Evolutionary conservation across 257 asterid genomes (phyloP), one percentile per base, ranked within the genome.

Genomic region (Euphrasia confusa): DNA sequence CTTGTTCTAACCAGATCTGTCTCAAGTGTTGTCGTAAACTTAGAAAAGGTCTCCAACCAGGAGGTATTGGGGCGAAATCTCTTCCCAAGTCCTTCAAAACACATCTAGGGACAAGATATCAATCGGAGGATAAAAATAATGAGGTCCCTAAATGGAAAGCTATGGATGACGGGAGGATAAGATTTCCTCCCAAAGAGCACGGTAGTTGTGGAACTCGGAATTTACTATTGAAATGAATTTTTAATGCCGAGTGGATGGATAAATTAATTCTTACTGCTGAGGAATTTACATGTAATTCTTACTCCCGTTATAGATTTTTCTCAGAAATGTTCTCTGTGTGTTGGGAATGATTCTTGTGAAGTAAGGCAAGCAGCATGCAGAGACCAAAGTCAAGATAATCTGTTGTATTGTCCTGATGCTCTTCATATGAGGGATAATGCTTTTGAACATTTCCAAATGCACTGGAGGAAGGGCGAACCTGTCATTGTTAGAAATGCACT

Each of bases 401-500:
- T 77, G 57, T 70, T 88, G 56, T 85, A 81, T 76, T 76, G 91
- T 74, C 95, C 96, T 58, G 65, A 71, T 80, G 95, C 82, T 72
- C 64, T 49, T 68, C 78, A 81, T 63, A 30, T 73, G 10, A 78
- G 57, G 40, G 81, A 80, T 37, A 35, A 63, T 18, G 92, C 67
- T 45, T 78, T 71, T 54, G 75, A 64, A 45, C 94, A 90, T 80
- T 84, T 89, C 65, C 24, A 21, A 21, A 21, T 21, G 24, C 24
- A 21, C 24, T 21, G 24, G 24, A 21, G 24, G 24, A 21, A 62
- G 65, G 95, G 96, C 14, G 96, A 88, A 71, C 96, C 96, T 18
- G 88, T 88, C 40, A 64, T 88, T 68, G 89, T 88, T 62, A 76
- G 82, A 71, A 77, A 85, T 59, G 72, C 76, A 2, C 68, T 78